A percentile compares a stretch with the other conserved stretches of the same genome.
Evolutionary conservation across 345 rosid species (phyloP).

Genomic region (Melaleuca quinquenervia): DNA sequence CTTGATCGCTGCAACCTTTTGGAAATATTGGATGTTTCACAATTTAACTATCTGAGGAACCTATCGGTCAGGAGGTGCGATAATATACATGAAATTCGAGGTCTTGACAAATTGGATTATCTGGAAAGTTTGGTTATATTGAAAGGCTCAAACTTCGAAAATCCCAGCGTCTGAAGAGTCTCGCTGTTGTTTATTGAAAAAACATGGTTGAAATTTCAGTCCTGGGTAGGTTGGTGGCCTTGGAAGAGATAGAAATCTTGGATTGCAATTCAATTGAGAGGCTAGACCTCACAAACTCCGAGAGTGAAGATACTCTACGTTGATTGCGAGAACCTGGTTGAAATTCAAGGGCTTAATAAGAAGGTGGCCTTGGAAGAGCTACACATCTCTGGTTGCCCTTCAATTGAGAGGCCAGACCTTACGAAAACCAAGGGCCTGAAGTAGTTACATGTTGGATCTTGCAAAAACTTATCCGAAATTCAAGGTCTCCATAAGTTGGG

Average conservation of each 20-base stretch:
- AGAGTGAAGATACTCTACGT: background rate
- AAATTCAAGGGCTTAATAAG: background rate
- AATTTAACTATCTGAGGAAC: no score
- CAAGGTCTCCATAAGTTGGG: background rate
- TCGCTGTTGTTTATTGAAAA: background rate
- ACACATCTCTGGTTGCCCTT: no score
- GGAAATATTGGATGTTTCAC: no score
- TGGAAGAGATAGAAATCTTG: fast-evolving
- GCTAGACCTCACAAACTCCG: background rate
- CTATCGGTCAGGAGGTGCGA: no score
- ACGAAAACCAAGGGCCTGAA: no score
- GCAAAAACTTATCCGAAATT: no score
- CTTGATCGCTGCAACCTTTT: no score
- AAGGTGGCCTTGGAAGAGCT: no score
- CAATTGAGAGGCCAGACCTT: no score
- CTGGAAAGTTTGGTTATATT: background rate
- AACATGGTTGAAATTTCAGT: background rate
- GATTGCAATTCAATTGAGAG: background rate
- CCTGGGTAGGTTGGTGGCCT: background rate
- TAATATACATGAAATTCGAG: background rate
- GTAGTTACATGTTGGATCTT: no score
- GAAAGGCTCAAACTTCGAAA: background rate
- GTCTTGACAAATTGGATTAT: background rate
- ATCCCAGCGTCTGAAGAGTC: background rate
- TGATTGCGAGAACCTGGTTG: background rate